Percentiles rank a stretch among this genome's conserved stretches.
Evolutionary conservation across 768 basidiomycete genomes (phyloP).

Genomic region (Mrakia frigida): DNA sequence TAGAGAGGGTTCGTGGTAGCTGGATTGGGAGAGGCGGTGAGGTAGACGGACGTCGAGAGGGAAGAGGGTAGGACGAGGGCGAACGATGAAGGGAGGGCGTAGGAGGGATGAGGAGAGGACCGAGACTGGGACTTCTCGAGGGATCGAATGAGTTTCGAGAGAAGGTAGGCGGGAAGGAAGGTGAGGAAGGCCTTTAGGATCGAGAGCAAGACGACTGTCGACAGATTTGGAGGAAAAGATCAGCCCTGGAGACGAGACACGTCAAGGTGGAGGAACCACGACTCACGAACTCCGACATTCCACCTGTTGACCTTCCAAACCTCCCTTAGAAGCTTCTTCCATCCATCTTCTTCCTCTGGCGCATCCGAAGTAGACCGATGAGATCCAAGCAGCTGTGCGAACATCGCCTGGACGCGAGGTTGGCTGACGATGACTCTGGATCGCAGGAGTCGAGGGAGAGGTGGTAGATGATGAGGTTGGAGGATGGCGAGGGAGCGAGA

Average conservation of each 20-base stretch:
- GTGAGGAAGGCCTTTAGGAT: conserved; percentile 25
- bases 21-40: not conserved
- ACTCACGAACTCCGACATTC: conserved; percentile 8
- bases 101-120: not conserved
- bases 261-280: not conserved
- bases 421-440: not conserved
- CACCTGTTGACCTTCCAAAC: conserved; percentile 19
- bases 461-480: conserved; percentile 12
- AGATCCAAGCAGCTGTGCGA: not conserved
- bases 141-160: conserved; percentile 19
- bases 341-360: not conserved
- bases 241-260: no score
- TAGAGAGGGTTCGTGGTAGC: not conserved
- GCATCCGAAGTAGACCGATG: no score
- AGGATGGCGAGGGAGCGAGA: not conserved
- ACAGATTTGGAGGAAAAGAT: not conserved
- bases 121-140: conserved; percentile 13
- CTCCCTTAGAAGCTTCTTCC: not conserved
- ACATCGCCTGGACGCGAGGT: not conserved
- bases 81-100: no score
- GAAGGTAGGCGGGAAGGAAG: conserved; percentile 23
- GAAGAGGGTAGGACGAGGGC: not conserved
- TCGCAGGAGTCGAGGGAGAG: not conserved
- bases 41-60: not conserved
- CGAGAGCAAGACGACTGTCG: conserved; percentile 16